A percentile compares a stretch with the other conserved stretches of the same genome.
phyloP scores from a whole-genome alignment of 192 early-diverging fungal genomes.

The Backusella australiensis region DNA sequence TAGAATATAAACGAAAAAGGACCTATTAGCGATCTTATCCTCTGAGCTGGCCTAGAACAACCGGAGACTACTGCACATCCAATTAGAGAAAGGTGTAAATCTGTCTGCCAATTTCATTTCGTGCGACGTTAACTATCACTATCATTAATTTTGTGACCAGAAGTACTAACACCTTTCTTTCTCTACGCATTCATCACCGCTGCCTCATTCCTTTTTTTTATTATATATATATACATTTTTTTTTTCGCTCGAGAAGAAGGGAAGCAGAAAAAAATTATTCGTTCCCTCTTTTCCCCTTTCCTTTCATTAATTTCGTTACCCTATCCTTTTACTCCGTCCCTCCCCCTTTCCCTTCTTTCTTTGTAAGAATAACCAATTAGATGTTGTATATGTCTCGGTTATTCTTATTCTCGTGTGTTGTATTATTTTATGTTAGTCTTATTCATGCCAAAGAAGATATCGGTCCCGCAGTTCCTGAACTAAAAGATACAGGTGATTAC shows the following conservation, averaged over 20 bases:
- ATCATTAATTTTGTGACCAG: conserved; percentile 7
- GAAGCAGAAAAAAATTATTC: neutral
- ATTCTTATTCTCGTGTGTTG: neutral
- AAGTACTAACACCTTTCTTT: neutral
- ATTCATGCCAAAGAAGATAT: conserved; percentile 6
- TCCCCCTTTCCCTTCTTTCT: neutral
- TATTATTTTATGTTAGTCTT: neutral
- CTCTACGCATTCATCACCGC: neutral
- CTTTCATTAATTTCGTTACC: neutral
- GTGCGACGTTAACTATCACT: neutral
- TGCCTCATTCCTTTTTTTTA: neutral
- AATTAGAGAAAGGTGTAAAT: neutral
- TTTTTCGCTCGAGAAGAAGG: neutral
- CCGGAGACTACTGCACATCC: neutral
- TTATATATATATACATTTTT: neutral
- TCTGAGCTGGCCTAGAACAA: neutral
- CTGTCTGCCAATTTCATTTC: conserved; percentile 2
- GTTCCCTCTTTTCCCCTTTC: neutral
- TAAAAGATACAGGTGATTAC: conserved; percentile 19
- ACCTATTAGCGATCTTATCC: neutral
- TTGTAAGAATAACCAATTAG: neutral
- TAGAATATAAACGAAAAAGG: neutral
- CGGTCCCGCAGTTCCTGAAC: neutral
- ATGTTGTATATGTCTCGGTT: neutral
- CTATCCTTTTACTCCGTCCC: neutral